Percentiles rank a stretch among this genome's conserved stretches.
phyloP scores from a whole-genome alignment of 2,329 filamentous ascomycete genomes.

The Lecanicillium sp. region DNA sequence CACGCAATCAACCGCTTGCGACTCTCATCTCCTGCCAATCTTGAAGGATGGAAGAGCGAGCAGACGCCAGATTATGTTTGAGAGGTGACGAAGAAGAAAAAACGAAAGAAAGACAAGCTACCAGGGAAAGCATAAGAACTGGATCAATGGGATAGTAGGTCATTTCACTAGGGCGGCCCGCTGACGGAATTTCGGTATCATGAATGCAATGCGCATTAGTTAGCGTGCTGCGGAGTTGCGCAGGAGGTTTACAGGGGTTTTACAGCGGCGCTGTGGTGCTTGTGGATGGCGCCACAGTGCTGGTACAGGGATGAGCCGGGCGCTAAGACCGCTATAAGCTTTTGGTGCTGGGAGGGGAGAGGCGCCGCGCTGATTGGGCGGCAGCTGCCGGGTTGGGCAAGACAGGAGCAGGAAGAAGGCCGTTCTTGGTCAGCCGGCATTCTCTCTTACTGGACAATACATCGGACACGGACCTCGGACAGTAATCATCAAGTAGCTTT shows the following conservation, averaged over 20 bases:
- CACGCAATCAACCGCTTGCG: constrained; percentile 1
- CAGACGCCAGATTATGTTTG: background rate
- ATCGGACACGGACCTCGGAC: too few species aligned
- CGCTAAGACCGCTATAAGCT: background rate
- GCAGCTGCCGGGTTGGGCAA: too few species aligned
- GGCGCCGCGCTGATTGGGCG: constrained; percentile 2
- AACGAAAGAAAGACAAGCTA: background rate
- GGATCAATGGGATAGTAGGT: background rate
- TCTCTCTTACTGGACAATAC: too few species aligned
- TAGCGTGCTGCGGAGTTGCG: constrained; percentile 1
- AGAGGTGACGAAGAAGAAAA: background rate
- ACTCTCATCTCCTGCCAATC: constrained; percentile 2
- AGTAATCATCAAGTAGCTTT: too few species aligned
- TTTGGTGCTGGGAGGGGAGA: too few species aligned
- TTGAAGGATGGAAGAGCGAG: too few species aligned
- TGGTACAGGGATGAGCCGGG: background rate
- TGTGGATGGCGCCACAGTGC: too few species aligned
- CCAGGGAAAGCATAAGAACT: background rate
- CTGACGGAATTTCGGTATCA: constrained; percentile 6
- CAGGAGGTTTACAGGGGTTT: background rate
- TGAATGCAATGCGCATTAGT: background rate
- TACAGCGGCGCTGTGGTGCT: background rate
- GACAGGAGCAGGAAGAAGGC: too few species aligned
- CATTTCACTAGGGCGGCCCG: constrained; percentile 7
- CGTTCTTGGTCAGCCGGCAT: too few species aligned